These are phyloP conservation scores for Colletotrichum paranaense DNA, from an alignment of 2,329 filamentous ascomycete species.

Conservation along the genomic window DNA sequence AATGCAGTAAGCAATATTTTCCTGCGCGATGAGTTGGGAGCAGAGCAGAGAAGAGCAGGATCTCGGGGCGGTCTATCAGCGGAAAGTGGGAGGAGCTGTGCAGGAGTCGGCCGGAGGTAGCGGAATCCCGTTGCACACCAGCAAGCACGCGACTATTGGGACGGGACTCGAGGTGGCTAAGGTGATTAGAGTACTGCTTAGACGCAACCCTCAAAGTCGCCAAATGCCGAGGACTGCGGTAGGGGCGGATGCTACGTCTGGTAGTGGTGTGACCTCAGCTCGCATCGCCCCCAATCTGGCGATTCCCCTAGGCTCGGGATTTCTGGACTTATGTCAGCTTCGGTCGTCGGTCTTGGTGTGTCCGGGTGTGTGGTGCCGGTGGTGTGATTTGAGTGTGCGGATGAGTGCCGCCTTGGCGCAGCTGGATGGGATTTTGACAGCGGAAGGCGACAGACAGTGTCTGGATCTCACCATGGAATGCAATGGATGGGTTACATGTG, in stretches of 20 bases:
- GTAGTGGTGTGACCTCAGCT: neutral
- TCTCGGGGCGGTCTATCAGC: neutral
- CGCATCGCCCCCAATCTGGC: neutral
- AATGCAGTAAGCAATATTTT: neutral
- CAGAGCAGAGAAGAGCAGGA: neutral
- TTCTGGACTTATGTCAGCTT: neutral
- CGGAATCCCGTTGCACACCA: neutral
- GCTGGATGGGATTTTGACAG: neutral
- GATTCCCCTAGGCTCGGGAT: neutral
- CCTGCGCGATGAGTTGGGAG: neutral
- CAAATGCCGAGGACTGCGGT: constrained; percentile 3
- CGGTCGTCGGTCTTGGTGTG: neutral
- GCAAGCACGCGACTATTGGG: neutral
- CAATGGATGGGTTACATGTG: neutral
- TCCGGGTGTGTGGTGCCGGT: neutral
- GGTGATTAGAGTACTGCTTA: too few relatives aligned
- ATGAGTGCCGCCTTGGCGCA: neutral
- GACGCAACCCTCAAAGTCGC: neutral
- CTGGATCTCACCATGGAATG: too few relatives aligned
- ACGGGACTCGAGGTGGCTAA: neutral
- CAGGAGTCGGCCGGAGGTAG: neutral
- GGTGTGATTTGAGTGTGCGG: neutral
- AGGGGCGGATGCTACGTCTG: neutral
- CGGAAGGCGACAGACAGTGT: neutral
- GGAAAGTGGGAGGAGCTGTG: neutral